Conservation (phyloP, 306 rosid species). For the Quercus variabilis region DNA sequence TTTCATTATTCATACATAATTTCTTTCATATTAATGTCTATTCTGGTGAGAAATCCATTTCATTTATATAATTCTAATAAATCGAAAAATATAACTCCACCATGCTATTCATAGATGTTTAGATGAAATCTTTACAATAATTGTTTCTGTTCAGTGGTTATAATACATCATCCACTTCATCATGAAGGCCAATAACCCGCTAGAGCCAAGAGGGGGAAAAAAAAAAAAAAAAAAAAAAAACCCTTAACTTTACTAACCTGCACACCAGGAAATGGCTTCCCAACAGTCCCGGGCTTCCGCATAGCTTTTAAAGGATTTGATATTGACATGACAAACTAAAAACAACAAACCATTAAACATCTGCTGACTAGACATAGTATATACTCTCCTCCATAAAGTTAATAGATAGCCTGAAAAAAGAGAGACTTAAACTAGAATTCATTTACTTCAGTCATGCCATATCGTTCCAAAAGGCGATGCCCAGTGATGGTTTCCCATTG, state of each 20-base stretch:
- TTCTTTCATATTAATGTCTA: neutral
- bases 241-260: slow-evolving; percentile 52
- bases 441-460: slow-evolving; percentile 95
- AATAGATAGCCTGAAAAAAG: neutral
- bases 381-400: slow-evolving; percentile 1
- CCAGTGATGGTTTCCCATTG: slow-evolving; percentile 87
- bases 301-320: slow-evolving; percentile 87
- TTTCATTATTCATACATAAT: neutral
- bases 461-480: slow-evolving; percentile 88
- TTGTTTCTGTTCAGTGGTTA: no score
- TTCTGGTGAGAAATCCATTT: neutral
- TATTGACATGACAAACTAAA: slow-evolving; percentile 94
- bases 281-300: slow-evolving; percentile 89
- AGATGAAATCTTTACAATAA: no score
- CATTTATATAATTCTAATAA: neutral
- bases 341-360: slow-evolving; percentile 16
- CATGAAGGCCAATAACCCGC: no score
- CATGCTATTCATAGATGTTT: no score
- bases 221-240: neutral
- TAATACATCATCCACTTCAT: no score
- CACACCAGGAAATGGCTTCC: slow-evolving; percentile 89
- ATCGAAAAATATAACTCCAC: neutral
- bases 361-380: slow-evolving; percentile 7
- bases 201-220: neutral
- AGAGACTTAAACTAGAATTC: slow-evolving; percentile 20